Conservation (phyloP, 2,329 filamentous ascomycete genomes). For the Penicillium glabrum region DNA sequence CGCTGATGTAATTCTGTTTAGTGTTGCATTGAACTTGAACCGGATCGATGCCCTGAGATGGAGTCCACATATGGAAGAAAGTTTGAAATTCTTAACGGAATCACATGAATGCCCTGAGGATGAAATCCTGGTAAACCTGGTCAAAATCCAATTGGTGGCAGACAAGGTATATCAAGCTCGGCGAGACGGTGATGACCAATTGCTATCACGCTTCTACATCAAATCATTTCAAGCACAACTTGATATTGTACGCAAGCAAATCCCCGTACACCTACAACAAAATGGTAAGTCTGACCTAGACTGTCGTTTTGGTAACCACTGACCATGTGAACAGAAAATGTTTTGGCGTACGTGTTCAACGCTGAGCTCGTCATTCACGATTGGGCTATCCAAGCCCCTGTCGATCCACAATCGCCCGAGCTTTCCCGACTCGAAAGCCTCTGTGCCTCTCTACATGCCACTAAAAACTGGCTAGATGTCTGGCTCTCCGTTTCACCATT, state of each 20-base stretch:
- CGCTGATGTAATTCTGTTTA: slow-evolving; percentile 8
- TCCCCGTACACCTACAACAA: slow-evolving; percentile 17
- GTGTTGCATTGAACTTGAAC: slow-evolving; percentile 34
- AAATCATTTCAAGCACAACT: slow-evolving; percentile 22
- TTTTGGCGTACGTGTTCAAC: slow-evolving; percentile 13
- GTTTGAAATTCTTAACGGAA: slow-evolving; percentile 48
- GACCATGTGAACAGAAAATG: slow-evolving; percentile 5
- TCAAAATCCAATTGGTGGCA: slow-evolving; percentile 25
- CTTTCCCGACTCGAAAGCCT: slow-evolving; percentile 23
- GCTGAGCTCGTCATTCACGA: slow-evolving; percentile 26
- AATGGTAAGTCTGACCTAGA: slow-evolving; percentile 17
- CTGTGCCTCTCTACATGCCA: slow-evolving; percentile 19
- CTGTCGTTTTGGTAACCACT: neutral
- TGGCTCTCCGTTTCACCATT: slow-evolving; percentile 14
- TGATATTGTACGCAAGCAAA: slow-evolving; percentile 16
- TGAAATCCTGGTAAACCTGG: slow-evolving; percentile 42
- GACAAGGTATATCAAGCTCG: slow-evolving; percentile 18
- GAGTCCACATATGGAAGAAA: slow-evolving; percentile 61
- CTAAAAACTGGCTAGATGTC: slow-evolving; percentile 22
- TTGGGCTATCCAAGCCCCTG: slow-evolving; percentile 12
- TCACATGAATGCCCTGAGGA: slow-evolving; percentile 53
- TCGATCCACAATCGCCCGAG: slow-evolving; percentile 20
- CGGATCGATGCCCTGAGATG: slow-evolving; percentile 53
- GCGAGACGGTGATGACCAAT: slow-evolving; percentile 15
- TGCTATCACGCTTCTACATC: slow-evolving; percentile 15